These are phyloP conservation scores for Lithospermum erythrorhizon DNA, from an alignment of 257 asterid species.

Conservation along the genomic window DNA sequence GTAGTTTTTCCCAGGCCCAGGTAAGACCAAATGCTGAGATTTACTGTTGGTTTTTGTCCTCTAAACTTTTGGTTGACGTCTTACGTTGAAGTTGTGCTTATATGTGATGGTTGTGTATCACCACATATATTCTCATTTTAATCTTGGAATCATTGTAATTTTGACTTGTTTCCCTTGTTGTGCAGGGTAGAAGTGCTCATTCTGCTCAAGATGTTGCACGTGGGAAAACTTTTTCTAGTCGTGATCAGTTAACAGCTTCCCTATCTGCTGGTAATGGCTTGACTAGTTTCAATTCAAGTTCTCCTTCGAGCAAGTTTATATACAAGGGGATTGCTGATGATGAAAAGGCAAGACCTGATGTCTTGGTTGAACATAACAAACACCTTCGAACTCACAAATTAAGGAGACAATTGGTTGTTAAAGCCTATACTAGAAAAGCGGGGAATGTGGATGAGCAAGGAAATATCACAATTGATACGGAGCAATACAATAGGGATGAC, in stretches of 20 bases:
- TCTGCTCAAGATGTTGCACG: constrained; percentile 30
- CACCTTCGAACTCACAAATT: constrained; percentile 35
- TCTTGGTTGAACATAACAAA: constrained; percentile 29
- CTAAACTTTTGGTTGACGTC: neutral
- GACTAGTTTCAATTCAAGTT: constrained; percentile 32
- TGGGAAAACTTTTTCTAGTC: constrained; percentile 36
- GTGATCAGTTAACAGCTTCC: constrained; percentile 34
- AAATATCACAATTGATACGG: constrained; percentile 44
- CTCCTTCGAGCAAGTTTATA: constrained; percentile 22
- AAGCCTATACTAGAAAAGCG: constrained; percentile 61
- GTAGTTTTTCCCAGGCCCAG: constrained; percentile 24
- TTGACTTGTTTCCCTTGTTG: constrained; percentile 1
- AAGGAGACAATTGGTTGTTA: constrained; percentile 45
- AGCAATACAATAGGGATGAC: constrained; percentile 53
- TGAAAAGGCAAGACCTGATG: constrained; percentile 30
- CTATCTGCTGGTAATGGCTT: constrained; percentile 34
- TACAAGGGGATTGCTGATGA: constrained; percentile 22
- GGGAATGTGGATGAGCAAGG: constrained; percentile 76
- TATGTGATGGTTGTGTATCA: neutral
- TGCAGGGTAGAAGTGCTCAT: constrained; percentile 47
- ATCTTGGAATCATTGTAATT: neutral
- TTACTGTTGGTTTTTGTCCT: neutral
- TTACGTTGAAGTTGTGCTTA: no score
- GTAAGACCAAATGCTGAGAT: constrained; percentile 19
- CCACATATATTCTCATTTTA: neutral